Base-by-base conservation (phyloP, 2,329 filamentous ascomycete species). In the Ampelomyces quisqualis region DNA sequence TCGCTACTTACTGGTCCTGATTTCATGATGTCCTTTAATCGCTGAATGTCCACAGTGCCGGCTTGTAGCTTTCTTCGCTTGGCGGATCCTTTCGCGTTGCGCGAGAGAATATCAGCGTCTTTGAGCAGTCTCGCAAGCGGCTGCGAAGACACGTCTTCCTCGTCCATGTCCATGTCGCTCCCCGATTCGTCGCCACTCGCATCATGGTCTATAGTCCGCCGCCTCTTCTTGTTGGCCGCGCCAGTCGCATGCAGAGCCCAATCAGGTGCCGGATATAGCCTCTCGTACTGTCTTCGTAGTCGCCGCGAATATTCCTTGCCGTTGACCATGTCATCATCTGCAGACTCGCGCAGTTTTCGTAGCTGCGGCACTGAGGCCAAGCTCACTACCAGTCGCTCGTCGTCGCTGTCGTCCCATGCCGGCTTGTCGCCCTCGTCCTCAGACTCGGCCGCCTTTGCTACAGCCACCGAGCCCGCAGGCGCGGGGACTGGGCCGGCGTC, bases 371-470 rank as follows among this genome's bases (percentile, higher is more conserved):
- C 82, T 18, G 81, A 79, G 3, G 88, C 86, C 26, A 98, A 77
- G 10, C 91, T 97, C 34, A 98, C 78, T 5, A 82, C 80, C 48
- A 96, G 73, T 38, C 88, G 80, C 62, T 97, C 93, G 62, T 98
- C 93, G 58, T 98, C 93, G 68, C 90, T 97, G 65, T 98, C 93
- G 55, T 90, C 83, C 93, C 93, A 98, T 1, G 82, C 87, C 2
- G 84, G 77, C 14, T 74, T 73, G 24, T 66, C 66, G 4, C 58
- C 55, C 17, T 68, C 53, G 13, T 67, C 65, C 14, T 70, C 69
- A 22, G 65, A 68, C 21, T 70, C 71, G 1, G 42, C 55, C 15
- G 68, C 62, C 15, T 73, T 68, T 2, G 71, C 69, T 8, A 64
- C 63, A 23, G 70, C 68, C 4, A 65, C 62, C 14, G 68, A 64